phyloP scores from a whole-genome alignment of 768 basidiomycete species.

The Xerocomellus chrysenteron region DNA sequence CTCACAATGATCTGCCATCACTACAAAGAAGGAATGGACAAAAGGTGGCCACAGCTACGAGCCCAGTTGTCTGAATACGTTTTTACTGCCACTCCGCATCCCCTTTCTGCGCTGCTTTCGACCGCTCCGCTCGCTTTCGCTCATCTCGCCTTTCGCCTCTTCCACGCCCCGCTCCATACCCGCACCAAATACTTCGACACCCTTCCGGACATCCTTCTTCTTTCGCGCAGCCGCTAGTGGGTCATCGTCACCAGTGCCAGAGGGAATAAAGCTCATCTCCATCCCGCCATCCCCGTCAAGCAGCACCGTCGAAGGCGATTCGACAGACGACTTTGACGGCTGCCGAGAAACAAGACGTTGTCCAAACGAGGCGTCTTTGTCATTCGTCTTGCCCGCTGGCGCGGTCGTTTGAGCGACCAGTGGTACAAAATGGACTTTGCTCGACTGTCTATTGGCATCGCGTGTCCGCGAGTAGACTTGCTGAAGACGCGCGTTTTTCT shows the following conservation, averaged over 20 bases:
- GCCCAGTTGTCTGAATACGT: conserved; percentile 54
- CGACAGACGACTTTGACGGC: conserved; percentile 12
- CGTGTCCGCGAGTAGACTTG: conserved; percentile 44
- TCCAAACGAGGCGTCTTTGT: conserved; percentile 66
- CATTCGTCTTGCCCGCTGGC: conserved; percentile 30
- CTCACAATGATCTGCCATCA: conserved; percentile 26
- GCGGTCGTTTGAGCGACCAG: conserved; percentile 46
- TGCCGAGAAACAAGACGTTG: conserved; percentile 50
- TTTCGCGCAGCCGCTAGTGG: conserved; percentile 22
- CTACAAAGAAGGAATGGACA: background rate
- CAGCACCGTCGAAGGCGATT: conserved; percentile 17
- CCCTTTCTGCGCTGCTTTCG: conserved; percentile 75
- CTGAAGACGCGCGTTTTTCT: conserved; percentile 47
- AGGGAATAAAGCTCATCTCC: conserved; percentile 85
- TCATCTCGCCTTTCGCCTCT: conserved; percentile 45
- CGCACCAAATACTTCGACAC: conserved; percentile 78
- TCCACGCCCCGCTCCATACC: conserved; percentile 83
- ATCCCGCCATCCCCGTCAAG: conserved; percentile 59
- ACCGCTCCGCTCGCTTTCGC: conserved; percentile 73
- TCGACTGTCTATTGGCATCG: conserved; percentile 41
- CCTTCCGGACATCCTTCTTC: conserved; percentile 47
- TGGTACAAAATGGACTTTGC: conserved; percentile 65
- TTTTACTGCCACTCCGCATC: conserved; percentile 87
- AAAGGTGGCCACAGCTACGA: conserved; percentile 8
- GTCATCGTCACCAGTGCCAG: conserved; percentile 25